phyloP scores from a whole-genome alignment of 2,329 filamentous ascomycete genomes.

The Tolypocladium tundrense region DNA sequence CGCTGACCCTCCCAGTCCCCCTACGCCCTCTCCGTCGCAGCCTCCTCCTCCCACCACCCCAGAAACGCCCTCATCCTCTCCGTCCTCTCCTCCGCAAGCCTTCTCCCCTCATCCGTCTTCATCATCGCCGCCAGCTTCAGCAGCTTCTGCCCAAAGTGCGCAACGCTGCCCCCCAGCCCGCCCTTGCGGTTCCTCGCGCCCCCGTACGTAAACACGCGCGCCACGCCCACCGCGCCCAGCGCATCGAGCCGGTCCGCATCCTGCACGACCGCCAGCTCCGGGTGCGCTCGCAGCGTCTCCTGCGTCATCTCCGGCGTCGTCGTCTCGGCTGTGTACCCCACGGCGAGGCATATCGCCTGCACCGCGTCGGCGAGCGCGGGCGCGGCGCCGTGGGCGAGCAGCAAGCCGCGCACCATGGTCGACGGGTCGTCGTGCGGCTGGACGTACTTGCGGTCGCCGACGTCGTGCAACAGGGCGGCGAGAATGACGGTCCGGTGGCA shows the following conservation, averaged over 20 bases:
- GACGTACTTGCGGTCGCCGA: neutral
- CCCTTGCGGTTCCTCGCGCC: neutral
- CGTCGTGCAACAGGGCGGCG: neutral
- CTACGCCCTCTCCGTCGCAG: neutral
- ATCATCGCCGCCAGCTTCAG: neutral
- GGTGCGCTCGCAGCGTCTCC: neutral
- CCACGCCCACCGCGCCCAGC: neutral
- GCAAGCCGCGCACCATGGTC: neutral
- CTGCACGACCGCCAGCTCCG: neutral
- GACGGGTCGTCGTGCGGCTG: neutral
- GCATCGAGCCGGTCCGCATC: neutral
- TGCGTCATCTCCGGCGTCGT: neutral
- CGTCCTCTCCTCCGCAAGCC: neutral
- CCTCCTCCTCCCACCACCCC: neutral
- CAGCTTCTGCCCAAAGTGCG: neutral
- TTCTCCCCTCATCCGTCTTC: neutral
- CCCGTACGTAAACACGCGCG: neutral
- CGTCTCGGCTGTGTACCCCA: neutral
- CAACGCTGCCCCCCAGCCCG: neutral
- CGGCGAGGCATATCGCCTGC: neutral
- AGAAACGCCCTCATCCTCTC: neutral
- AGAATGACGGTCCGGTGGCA: neutral
- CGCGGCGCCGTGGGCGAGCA: neutral
- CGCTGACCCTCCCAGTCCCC: neutral
- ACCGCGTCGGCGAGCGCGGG: neutral